Conservation (phyloP, 805 yeast species). For the Myxozyma neotropica region DNA sequence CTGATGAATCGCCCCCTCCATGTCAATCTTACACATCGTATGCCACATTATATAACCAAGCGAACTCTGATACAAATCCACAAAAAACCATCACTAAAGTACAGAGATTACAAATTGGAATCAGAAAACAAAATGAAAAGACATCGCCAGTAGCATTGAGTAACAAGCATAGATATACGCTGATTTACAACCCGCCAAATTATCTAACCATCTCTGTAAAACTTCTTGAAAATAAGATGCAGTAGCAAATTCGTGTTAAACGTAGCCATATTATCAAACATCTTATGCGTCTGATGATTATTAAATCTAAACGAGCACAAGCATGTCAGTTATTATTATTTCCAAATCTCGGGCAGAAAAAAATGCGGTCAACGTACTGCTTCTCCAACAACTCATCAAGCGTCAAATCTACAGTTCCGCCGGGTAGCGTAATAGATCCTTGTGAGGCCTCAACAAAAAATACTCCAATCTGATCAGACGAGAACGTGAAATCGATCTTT, state of each 20-base stretch:
- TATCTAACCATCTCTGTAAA: conserved; percentile 40
- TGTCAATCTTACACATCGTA: too few species aligned
- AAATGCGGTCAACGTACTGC: conserved; percentile 68
- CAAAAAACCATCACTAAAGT: too few species aligned
- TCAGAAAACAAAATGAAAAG: too few species aligned
- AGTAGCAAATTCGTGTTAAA: conserved; percentile 71
- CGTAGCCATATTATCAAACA: conserved; percentile 68
- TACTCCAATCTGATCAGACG: conserved; percentile 71
- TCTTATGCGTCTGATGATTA: conserved; percentile 52
- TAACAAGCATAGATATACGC: too few species aligned
- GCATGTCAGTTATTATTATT: not conserved
- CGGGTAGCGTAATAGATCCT: conserved; percentile 62
- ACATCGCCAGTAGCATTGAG: too few species aligned
- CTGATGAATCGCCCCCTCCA: too few species aligned
- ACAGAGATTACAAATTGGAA: too few species aligned
- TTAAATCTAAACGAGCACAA: conserved; percentile 44
- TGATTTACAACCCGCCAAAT: not conserved
- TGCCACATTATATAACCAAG: too few species aligned
- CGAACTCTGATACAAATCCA: too few species aligned
- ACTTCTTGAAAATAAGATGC: conserved; percentile 69
- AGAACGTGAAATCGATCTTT: conserved; percentile 71
- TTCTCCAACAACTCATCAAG: conserved; percentile 70
- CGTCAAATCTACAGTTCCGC: conserved; percentile 55
- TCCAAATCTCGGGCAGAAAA: too few species aligned
- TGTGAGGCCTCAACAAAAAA: conserved; percentile 75